These are phyloP conservation scores for Leavenworthia alabamica DNA, from an alignment of 345 rosid genomes.

Conservation along the genomic window DNA sequence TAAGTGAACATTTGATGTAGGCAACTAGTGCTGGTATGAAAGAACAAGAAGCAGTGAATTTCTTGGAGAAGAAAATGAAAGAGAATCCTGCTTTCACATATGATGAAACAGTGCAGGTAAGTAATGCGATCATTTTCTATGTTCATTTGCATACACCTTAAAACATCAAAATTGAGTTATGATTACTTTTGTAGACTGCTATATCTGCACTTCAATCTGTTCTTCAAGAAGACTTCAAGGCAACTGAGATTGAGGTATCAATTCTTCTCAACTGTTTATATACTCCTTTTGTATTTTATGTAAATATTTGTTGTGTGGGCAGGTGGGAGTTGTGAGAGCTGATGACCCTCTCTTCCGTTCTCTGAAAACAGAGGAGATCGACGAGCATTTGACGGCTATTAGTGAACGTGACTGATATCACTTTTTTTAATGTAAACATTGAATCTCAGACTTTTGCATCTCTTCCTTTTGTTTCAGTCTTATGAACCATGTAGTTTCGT, in stretches of 20 bases:
- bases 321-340: slow-evolving; percentile 80
- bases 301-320: background rate
- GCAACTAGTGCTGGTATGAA: slow-evolving; percentile 98
- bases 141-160: background rate
- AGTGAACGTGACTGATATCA: slow-evolving; percentile 68
- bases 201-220: slow-evolving; percentile 80
- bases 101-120: slow-evolving; percentile 95
- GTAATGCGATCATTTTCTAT: background rate
- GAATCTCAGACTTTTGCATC: slow-evolving; percentile 6
- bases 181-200: slow-evolving; percentile 42
- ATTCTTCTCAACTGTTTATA: background rate
- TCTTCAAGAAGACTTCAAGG: slow-evolving; percentile 93
- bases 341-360: slow-evolving; percentile 50
- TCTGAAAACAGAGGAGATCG: slow-evolving; percentile 62
- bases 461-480: slow-evolving; percentile 7
- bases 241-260: slow-evolving; percentile 83
- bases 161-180: background rate
- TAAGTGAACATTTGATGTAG: slow-evolving; percentile 33
- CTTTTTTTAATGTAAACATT: background rate
- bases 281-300: background rate
- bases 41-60: slow-evolving; percentile 98
- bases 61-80: slow-evolving; percentile 99
- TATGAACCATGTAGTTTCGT: slow-evolving; percentile 7
- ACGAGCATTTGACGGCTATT: slow-evolving; percentile 76
- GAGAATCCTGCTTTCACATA: slow-evolving; percentile 77